phyloP scores from a whole-genome alignment of 208 protist species.

The Trypanosoma avium region DNA sequence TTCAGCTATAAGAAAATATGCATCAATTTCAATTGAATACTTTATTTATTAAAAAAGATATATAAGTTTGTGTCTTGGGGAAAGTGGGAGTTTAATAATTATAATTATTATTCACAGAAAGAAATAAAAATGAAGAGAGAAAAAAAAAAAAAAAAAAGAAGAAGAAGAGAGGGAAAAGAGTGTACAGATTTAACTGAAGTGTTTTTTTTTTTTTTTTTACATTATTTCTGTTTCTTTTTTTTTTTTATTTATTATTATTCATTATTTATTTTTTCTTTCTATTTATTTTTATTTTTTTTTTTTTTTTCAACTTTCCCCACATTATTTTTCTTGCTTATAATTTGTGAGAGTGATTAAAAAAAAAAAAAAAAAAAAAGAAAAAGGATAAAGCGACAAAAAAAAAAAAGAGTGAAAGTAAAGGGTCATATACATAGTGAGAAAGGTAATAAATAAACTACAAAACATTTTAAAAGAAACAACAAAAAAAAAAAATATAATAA shows the following conservation, averaged over 20 bases:
- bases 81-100: too few relatives aligned
- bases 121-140: neutral
- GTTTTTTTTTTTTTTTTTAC: neutral
- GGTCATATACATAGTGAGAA: too few relatives aligned
- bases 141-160: too few relatives aligned
- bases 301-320: neutral
- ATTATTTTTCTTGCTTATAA: neutral
- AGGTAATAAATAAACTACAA: too few relatives aligned
- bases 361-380: neutral
- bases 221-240: neutral
- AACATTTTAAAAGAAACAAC: too few relatives aligned
- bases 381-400: too few relatives aligned
- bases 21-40: too few relatives aligned
- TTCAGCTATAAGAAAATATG: slow-evolving; percentile 14
- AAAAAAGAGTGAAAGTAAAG: too few relatives aligned
- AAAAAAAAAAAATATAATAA: neutral
- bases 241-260: neutral
- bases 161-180: too few relatives aligned
- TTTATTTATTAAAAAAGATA: too few relatives aligned
- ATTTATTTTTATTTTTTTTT: neutral
- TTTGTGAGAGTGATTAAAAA: neutral
- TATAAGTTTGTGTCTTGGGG: too few relatives aligned
- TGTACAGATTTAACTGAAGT: too few relatives aligned
- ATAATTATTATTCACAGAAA: neutral
- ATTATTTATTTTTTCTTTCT: neutral